phyloP scores from a whole-genome alignment of 75 land plant species.

The Cryptomeria japonica region DNA sequence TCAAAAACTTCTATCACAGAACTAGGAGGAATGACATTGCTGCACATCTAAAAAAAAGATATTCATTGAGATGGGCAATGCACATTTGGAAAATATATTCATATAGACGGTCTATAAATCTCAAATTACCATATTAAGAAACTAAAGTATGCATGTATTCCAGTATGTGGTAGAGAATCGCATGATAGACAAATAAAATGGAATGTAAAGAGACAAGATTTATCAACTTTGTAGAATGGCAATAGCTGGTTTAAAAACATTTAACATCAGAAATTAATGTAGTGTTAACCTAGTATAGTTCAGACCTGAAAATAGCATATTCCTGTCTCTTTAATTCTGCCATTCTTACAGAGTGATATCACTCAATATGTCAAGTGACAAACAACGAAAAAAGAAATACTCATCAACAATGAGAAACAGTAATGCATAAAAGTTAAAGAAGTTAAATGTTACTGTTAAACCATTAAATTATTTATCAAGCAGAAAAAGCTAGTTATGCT shows the following conservation, averaged over 20 bases:
- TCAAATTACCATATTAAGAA: not conserved
- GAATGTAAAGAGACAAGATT: not conserved
- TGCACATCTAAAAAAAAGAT: slow-evolving; percentile 68
- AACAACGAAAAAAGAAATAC: not conserved
- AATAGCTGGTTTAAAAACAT: not conserved
- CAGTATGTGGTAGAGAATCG: not conserved
- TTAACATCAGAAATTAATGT: not conserved
- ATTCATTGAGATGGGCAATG: not conserved
- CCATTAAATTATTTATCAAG: not conserved
- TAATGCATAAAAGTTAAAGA: not conserved
- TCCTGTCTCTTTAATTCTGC: not conserved
- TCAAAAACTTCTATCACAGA: slow-evolving; percentile 87
- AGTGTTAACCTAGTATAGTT: not conserved
- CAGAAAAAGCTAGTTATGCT: not conserved
- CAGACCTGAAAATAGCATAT: not conserved
- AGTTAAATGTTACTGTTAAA: not conserved
- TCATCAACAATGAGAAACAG: not conserved
- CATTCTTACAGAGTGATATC: not conserved
- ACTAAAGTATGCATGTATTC: not conserved
- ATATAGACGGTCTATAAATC: not conserved
- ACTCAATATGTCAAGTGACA: not conserved
- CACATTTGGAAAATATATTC: no score
- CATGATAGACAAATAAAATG: not conserved
- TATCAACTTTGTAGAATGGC: not conserved
- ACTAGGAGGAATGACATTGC: slow-evolving; percentile 74